phyloP scores from a whole-genome alignment of 352 stramenopile species.

The Halophytophthora polymorphica region DNA sequence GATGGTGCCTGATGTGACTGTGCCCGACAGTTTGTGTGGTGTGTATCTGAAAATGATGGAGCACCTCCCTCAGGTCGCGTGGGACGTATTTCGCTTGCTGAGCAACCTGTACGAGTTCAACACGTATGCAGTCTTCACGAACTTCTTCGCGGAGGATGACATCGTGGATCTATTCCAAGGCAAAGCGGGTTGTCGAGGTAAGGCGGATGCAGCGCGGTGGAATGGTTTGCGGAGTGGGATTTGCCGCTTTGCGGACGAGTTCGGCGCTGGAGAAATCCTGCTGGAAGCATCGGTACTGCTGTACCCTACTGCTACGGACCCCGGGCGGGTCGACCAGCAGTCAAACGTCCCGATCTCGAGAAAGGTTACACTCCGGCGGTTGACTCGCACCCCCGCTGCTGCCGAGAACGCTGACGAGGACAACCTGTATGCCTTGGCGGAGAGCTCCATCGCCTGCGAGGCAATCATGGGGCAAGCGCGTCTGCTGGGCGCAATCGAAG shows the following conservation, averaged over 20 bases:
- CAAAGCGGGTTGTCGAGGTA: constrained; percentile 18
- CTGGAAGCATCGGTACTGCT: constrained; percentile 46
- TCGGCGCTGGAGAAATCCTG: constrained; percentile 39
- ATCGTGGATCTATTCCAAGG: constrained; percentile 49
- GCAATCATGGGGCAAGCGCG: constrained; percentile 54
- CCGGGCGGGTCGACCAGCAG: constrained; percentile 13
- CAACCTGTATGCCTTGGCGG: constrained; percentile 59
- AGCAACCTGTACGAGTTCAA: constrained; percentile 82
- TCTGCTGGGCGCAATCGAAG: constrained; percentile 65
- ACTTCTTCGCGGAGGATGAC: constrained; percentile 44
- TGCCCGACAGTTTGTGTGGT: constrained; percentile 54
- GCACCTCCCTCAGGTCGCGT: constrained; percentile 64
- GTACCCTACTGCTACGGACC: constrained; percentile 18
- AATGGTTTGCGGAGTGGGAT: constrained; percentile 42
- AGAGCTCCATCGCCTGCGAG: constrained; percentile 64
- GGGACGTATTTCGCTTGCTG: constrained; percentile 68
- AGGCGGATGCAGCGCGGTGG: constrained; percentile 29
- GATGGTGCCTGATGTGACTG: constrained; percentile 1
- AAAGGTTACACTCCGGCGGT: constrained; percentile 47
- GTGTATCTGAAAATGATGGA: constrained; percentile 89
- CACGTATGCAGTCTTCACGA: constrained; percentile 72
- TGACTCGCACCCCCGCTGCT: constrained; percentile 38
- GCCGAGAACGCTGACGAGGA: constrained; percentile 51
- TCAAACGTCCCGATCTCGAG: constrained; percentile 18
- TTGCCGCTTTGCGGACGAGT: constrained; percentile 52